A percentile compares a stretch with the other conserved stretches of the same genome.
These are phyloP conservation scores for Colletotrichum coccodes DNA, from an alignment of 2,329 filamentous ascomycete species.

Conservation along the genomic window DNA sequence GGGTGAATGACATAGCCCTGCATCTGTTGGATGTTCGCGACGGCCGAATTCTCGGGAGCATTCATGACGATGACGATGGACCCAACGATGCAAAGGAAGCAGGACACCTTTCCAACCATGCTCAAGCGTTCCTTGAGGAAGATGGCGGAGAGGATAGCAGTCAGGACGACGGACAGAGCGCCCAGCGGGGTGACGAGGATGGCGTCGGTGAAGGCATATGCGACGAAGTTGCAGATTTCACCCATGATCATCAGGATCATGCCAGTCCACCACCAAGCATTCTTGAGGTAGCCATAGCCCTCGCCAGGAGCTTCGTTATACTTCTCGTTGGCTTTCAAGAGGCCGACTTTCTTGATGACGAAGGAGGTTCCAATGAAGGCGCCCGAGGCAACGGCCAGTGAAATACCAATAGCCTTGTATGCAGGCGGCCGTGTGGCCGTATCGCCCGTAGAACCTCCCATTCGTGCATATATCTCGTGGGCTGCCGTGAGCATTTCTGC, in stretches of 20 bases:
- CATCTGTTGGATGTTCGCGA: slow-evolving; percentile 91
- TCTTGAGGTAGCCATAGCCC: slow-evolving; percentile 97
- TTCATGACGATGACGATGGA: slow-evolving; percentile 96
- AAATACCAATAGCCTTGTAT: slow-evolving; percentile 90
- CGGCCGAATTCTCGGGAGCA: slow-evolving; percentile 86
- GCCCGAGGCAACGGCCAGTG: slow-evolving; percentile 86
- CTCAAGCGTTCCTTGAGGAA: slow-evolving; percentile 96
- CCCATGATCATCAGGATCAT: slow-evolving; percentile 98
- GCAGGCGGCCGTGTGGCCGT: slow-evolving; percentile 53
- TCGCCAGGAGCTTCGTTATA: slow-evolving; percentile 96
- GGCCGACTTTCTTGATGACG: slow-evolving; percentile 91
- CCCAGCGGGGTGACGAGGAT: slow-evolving; percentile 94
- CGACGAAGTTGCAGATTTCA: slow-evolving; percentile 96
- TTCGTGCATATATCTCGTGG: slow-evolving; percentile 31
- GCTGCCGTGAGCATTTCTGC: slow-evolving; percentile 25
- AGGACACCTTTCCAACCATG: slow-evolving; percentile 95
- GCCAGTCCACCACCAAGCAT: slow-evolving; percentile 92
- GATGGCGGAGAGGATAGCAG: slow-evolving; percentile 89
- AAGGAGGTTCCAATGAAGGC: slow-evolving; percentile 95
- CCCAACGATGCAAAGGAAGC: slow-evolving; percentile 93
- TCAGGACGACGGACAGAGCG: slow-evolving; percentile 91
- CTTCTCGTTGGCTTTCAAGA: slow-evolving; percentile 93
- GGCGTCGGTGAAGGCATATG: slow-evolving; percentile 96
- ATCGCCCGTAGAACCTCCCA: slow-evolving; percentile 21
- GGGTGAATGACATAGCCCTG: slow-evolving; percentile 86